Conservation (phyloP, 176 grass and related monocot species). For the Eremochloa ophiuroides region DNA sequence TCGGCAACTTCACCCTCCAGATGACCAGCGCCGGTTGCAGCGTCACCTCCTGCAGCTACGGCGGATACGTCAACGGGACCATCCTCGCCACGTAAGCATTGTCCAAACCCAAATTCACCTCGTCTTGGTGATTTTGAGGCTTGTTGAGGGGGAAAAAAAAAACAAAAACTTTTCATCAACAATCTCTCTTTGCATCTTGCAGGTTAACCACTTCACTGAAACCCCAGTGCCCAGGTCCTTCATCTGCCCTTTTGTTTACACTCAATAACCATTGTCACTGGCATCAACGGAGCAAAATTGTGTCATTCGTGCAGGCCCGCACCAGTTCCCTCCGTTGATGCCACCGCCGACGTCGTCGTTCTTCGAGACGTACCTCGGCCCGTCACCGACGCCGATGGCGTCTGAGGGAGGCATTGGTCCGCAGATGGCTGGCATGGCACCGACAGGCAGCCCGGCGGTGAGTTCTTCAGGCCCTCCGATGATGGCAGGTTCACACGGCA, state of each 20-base stretch:
- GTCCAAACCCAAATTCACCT: background rate
- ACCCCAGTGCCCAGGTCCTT: conserved; percentile 81
- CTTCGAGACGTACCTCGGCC: conserved; percentile 60
- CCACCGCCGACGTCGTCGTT: conserved; percentile 60
- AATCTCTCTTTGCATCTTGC: conserved; percentile 6
- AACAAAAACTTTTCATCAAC: background rate
- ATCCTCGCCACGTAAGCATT: conserved; percentile 52
- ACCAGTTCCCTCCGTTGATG: conserved; percentile 54
- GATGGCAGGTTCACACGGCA: background rate
- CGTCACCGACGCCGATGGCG: conserved; percentile 42
- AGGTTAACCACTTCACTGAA: conserved; percentile 63
- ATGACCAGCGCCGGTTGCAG: conserved; percentile 67
- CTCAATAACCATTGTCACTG: too few species aligned
- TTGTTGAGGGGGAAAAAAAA: background rate
- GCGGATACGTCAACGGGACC: conserved; percentile 72
- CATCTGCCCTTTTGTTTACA: too few species aligned
- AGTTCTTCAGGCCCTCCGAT: background rate
- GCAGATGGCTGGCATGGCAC: conserved; percentile 12
- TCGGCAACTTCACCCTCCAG: conserved; percentile 60
- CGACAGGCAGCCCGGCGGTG: conserved; percentile 9
- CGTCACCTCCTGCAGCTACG: conserved; percentile 77
- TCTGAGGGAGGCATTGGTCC: conserved; percentile 31
- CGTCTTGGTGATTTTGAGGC: background rate
- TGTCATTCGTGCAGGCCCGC: conserved; percentile 34
- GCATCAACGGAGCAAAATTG: too few species aligned